Conservation (phyloP, 202 grass and related monocot genomes). For the Schoenoplectus triqueter region DNA sequence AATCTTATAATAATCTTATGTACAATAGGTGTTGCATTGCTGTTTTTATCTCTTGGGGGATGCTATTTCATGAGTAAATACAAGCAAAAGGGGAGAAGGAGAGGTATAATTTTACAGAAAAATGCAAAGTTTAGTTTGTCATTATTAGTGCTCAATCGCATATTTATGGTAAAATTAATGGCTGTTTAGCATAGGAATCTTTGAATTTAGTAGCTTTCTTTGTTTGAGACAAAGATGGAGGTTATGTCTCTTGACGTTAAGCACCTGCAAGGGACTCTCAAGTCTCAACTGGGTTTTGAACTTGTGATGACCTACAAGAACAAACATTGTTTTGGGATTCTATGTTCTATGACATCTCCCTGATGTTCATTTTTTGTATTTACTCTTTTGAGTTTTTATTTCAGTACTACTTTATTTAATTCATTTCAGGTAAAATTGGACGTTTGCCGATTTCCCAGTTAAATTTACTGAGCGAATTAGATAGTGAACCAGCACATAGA, state of each 20-base stretch:
- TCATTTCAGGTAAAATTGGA: background rate
- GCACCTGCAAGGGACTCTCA: too few relatives aligned
- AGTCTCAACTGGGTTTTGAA: too few relatives aligned
- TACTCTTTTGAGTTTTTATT: background rate
- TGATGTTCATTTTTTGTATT: background rate
- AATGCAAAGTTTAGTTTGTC: background rate
- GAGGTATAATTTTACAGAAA: slow-evolving; percentile 43
- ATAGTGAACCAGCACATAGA: slow-evolving; percentile 78
- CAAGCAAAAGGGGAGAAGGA: slow-evolving; percentile 55
- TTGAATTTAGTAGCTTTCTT: too few relatives aligned
- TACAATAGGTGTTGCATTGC: slow-evolving; percentile 54
- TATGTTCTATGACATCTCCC: background rate
- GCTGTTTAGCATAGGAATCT: too few relatives aligned
- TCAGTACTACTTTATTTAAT: background rate
- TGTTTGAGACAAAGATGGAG: too few relatives aligned
- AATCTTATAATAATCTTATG: slow-evolving; percentile 56
- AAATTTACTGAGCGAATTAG: slow-evolving; percentile 61
- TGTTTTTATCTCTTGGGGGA: slow-evolving; percentile 51
- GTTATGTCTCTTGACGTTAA: too few relatives aligned
- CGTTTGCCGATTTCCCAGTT: background rate
- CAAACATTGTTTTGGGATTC: background rate
- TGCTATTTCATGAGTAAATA: slow-evolving; percentile 49
- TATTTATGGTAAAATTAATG: background rate
- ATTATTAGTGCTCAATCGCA: background rate
- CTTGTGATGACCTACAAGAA: too few relatives aligned